Percentiles rank a stretch among this genome's conserved stretches.
phyloP scores from a whole-genome alignment of 2,329 filamentous ascomycete species.

The Phoma sp. region DNA sequence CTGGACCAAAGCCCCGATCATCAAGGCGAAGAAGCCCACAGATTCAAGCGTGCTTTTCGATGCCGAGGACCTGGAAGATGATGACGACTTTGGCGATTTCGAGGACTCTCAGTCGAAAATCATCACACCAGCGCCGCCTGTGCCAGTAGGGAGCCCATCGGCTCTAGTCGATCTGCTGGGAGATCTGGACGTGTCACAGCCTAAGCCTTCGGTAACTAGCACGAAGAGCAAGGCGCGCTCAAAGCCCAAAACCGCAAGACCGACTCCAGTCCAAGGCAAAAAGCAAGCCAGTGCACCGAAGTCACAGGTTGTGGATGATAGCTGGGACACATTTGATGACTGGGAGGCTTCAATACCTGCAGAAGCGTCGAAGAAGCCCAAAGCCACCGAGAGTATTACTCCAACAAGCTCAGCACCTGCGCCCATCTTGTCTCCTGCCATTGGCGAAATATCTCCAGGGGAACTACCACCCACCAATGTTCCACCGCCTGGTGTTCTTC shows the following conservation, averaged over 20 bases:
- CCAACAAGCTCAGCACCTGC: constrained; percentile 12
- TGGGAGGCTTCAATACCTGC: constrained; percentile 47
- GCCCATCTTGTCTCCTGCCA: constrained; percentile 31
- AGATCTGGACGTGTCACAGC: constrained; percentile 32
- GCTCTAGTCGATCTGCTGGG: constrained; percentile 37
- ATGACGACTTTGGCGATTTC: constrained; percentile 49
- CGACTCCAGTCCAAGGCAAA: constrained; percentile 14
- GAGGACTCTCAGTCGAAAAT: constrained; percentile 29
- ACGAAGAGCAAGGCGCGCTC: background rate
- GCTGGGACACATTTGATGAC: constrained; percentile 57
- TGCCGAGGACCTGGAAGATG: constrained; percentile 44
- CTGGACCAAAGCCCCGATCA: constrained; percentile 36
- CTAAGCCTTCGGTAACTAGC: constrained; percentile 14
- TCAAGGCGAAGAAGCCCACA: constrained; percentile 41
- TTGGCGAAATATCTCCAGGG: constrained; percentile 31
- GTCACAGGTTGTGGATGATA: constrained; percentile 36
- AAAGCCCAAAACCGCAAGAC: constrained; percentile 10
- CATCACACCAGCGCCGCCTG: background rate
- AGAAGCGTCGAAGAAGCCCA: constrained; percentile 11
- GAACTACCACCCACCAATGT: constrained; percentile 78
- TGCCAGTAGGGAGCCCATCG: constrained; percentile 17
- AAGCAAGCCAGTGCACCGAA: constrained; percentile 9
- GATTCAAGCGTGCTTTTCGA: constrained; percentile 51
- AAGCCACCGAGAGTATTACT: background rate
- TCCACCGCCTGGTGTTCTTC: constrained; percentile 82